Percentiles rank a stretch among this genome's conserved stretches.
phyloP scores from a whole-genome alignment of 2,329 filamentous ascomycete species.

The Phialemoniopsis sp. region DNA sequence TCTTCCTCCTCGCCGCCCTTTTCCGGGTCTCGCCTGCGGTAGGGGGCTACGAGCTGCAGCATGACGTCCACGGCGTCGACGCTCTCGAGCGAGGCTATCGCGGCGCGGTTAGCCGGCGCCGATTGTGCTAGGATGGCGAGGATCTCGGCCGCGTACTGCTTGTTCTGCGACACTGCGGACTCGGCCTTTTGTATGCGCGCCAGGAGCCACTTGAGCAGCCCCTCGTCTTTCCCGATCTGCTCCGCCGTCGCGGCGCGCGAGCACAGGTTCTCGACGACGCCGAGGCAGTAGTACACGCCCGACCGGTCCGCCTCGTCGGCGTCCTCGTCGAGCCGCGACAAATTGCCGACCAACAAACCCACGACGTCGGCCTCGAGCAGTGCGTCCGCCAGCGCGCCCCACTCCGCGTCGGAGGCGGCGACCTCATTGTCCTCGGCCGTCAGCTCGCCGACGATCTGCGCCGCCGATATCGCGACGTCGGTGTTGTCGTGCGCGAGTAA shows the following conservation, averaged over 20 bases:
- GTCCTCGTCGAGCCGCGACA: constrained; percentile 75
- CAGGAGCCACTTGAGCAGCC: constrained; percentile 57
- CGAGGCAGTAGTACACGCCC: constrained; percentile 83
- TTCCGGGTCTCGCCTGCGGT: constrained; percentile 80
- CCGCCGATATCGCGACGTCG: constrained; percentile 87
- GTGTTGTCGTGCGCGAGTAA: constrained; percentile 93
- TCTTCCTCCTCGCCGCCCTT: constrained; percentile 86
- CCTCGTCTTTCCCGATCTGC: constrained; percentile 64
- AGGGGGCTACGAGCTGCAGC: constrained; percentile 78
- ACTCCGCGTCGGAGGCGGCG: constrained; percentile 72
- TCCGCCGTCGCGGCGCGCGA: constrained; percentile 65
- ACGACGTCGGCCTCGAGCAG: constrained; percentile 67
- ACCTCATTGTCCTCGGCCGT: constrained; percentile 90
- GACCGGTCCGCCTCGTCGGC: constrained; percentile 65
- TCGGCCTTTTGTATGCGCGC: not conserved
- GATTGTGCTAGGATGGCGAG: constrained; percentile 84
- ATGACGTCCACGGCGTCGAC: constrained; percentile 76
- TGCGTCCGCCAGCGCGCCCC: constrained; percentile 69
- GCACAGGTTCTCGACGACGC: constrained; percentile 80
- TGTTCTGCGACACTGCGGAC: constrained; percentile 71
- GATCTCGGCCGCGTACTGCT: constrained; percentile 90
- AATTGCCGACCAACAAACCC: constrained; percentile 70
- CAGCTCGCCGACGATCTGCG: constrained; percentile 85
- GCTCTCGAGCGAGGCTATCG: constrained; percentile 63
- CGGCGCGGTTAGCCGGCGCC: constrained; percentile 59